phyloP scores from a whole-genome alignment of 2,329 filamentous ascomycete species.

The Aspergillus luchuensis region DNA sequence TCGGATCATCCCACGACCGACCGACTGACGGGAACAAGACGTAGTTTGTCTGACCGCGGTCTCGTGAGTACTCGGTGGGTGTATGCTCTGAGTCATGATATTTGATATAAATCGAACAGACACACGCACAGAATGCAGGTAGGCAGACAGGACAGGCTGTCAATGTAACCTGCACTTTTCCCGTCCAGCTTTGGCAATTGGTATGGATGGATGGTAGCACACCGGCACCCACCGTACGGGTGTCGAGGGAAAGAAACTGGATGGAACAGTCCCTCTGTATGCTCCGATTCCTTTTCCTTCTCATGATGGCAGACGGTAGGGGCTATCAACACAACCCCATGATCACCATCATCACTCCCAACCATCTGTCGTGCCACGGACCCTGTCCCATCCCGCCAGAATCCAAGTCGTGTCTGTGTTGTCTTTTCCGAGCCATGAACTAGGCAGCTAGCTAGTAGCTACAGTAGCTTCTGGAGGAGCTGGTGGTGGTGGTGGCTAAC shows the following conservation, averaged over 20 bases:
- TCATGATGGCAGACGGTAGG: not conserved
- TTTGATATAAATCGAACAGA: not conserved
- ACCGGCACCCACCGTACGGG: not conserved
- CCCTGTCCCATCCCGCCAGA: not conserved
- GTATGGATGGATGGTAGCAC: not conserved
- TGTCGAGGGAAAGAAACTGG: not conserved
- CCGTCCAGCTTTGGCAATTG: not conserved
- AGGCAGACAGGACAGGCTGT: too few relatives aligned
- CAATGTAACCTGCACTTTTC: not conserved
- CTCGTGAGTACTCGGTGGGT: not conserved
- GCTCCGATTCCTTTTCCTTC: not conserved
- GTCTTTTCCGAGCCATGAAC: not conserved
- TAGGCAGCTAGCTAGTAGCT: not conserved
- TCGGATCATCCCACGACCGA: not conserved
- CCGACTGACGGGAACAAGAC: not conserved
- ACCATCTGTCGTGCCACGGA: not conserved
- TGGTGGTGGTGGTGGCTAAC: not conserved
- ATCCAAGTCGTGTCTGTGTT: not conserved
- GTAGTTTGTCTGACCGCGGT: not conserved
- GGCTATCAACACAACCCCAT: too few relatives aligned
- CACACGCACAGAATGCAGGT: not conserved
- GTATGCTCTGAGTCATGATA: not conserved
- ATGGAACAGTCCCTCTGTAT: not conserved
- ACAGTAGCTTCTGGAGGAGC: not conserved
- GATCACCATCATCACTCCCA: not conserved